Base-by-base conservation (phyloP, 1,284 basidiomycete species). In the Tremellales sp. region DNA sequence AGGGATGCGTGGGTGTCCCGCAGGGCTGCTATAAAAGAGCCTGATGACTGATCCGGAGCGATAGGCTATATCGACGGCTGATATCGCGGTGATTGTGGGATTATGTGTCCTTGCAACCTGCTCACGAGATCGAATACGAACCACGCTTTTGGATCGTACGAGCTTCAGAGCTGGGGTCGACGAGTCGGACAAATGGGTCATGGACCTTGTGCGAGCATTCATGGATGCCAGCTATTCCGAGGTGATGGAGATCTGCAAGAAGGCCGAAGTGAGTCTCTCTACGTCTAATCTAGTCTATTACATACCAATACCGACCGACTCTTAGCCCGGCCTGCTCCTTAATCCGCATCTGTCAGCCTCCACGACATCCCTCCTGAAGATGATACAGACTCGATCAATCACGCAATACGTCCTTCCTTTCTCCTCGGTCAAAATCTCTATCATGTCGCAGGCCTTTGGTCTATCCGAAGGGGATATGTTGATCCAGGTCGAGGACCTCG, bases 321-420 rank as follows among this genome's bases (percentile, higher is more conserved):
- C 18, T 1, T 43, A 54, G 54, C 60, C 61, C 1, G 48, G 53
- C 32, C 51, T 71, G 33, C 22, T 57, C 9, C 54, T 68, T 38
- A 63, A 60, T 48, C 62, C 61, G 1, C 60, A 58, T 50, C 50
- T 66, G 22, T 39, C 38, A 3, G 33, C 48, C 3, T 52, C 63
- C 38, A 39, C 57, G 1, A 12, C 25, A 2, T 45, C 25, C 6
- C 54, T 68, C 21, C 29, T 62, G 19, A 13, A 29, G 9, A 36
- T 55, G n/a, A 66, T 71, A 40, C 51, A 58, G 41, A 61, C 53
- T 5, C 50, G 58, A 24, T 54, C 61, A 7, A 53, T 70, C 38
- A 49, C 63, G n/a, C 69, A 70, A 53, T 71, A 70, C 50, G 55
- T 67, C 31, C 38, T 52, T 25, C 69, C 69, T 0, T 71, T 67